phyloP scores from a whole-genome alignment of 495 filamentous ascomycete species.

The Bacidia rubella region DNA sequence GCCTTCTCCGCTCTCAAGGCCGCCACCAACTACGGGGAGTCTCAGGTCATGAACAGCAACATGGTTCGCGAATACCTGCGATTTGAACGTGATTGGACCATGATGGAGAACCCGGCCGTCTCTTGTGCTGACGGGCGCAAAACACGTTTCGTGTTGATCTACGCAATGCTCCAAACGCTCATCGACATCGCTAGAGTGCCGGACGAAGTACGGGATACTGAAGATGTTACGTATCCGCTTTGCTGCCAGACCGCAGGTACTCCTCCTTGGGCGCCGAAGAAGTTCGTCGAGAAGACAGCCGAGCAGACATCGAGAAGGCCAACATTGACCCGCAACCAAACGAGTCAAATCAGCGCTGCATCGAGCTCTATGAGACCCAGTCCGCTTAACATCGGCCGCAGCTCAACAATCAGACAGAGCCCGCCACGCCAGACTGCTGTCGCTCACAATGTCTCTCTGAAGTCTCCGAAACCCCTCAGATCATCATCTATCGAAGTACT shows the following conservation, averaged over 20 bases:
- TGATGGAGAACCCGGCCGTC: conserved; percentile 27
- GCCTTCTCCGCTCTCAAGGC: conserved; percentile 21
- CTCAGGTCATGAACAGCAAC: conserved; percentile 18
- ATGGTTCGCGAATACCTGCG: conserved; percentile 32
- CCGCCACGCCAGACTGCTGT: conserved; percentile 5
- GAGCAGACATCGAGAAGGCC: conserved; percentile 1
- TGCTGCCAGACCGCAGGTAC: conserved; percentile 22
- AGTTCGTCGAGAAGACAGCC: conserved; percentile 5
- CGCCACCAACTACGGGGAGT: conserved; percentile 28
- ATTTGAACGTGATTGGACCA: conserved; percentile 30
- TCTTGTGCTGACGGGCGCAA: conserved; percentile 44
- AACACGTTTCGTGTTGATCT: conserved; percentile 62
- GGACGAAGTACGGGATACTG: conserved; percentile 41
- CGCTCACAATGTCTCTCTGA: conserved; percentile 2
- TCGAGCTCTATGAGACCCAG: conserved; percentile 9
- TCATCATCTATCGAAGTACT: conserved; percentile 13
- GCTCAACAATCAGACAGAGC: not conserved
- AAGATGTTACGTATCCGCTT: conserved; percentile 42
- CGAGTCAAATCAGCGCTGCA: conserved; percentile 4
- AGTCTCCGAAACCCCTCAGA: conserved; percentile 13
- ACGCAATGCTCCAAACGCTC: conserved; percentile 60
- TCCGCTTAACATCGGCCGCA: conserved; percentile 5
- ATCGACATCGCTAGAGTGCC: conserved; percentile 53
- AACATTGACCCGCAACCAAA: conserved; percentile 6
- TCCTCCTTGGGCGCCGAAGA: conserved; percentile 16